Evolutionary conservation across 768 basidiomycete genomes (phyloP).

Genomic region (Hirschioporus abietinus): DNA sequence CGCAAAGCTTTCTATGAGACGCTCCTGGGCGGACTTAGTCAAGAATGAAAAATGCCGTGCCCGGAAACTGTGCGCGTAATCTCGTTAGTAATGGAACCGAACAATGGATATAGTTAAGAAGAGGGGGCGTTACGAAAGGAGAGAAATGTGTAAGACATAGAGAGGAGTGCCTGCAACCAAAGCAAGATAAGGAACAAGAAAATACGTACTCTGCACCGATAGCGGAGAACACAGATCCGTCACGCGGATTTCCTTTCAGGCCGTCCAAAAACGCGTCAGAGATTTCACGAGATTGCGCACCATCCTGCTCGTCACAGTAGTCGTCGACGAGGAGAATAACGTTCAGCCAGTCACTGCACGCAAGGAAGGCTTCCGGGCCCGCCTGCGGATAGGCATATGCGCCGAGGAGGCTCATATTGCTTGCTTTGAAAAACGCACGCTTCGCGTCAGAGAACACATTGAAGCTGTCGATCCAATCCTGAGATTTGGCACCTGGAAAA

Average conservation of each 20-base stretch:
- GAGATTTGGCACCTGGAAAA: constrained; percentile 8
- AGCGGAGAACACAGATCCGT: constrained; percentile 48
- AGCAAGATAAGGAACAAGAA: constrained; percentile 4
- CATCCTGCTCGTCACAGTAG: constrained; percentile 14
- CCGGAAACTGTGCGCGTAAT: neutral
- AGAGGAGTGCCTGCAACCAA: constrained; percentile 6
- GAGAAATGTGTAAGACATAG: constrained; percentile 46
- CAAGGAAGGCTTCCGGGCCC: constrained; percentile 10
- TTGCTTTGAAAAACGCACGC: constrained; percentile 55
- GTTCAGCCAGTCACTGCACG: constrained; percentile 14
- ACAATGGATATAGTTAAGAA: neutral
- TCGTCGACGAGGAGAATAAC: constrained; percentile 15
- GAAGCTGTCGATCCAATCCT: constrained; percentile 13
- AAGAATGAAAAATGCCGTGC: neutral
- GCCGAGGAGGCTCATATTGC: constrained; percentile 36
- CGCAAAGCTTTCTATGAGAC: constrained; percentile 12
- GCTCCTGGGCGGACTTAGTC: constrained; percentile 5
- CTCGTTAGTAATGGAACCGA: neutral
- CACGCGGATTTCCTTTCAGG: constrained; percentile 43
- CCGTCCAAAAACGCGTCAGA: constrained; percentile 48
- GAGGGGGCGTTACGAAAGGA: neutral
- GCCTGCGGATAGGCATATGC: constrained; percentile 14
- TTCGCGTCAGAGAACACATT: constrained; percentile 30
- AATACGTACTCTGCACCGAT: constrained; percentile 55
- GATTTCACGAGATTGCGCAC: constrained; percentile 29